Base-by-base conservation (phyloP, 108 stramenopile genomes). In the Schizochytrium sp. region DNA sequence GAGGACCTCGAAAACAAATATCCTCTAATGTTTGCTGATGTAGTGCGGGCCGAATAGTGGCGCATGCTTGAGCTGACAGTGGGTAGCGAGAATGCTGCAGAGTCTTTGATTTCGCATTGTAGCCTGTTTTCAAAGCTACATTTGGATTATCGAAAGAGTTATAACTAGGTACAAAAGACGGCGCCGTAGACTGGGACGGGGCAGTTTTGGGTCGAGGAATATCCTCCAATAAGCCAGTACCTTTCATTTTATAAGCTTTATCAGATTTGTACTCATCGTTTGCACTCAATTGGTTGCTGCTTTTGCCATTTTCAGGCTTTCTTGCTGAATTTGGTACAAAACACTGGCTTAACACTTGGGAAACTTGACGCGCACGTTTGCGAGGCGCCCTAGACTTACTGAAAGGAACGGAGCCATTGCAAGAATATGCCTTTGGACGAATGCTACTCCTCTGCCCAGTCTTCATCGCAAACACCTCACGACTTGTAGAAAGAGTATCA, bases 71-170 rank as follows among this genome's bases (percentile, higher is more conserved):
- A 19, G 76, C 47, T 10, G 50, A 19, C 15, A 83, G 76, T 13
- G 76, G 76, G 28, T 83, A 83, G 49, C 76, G 8, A 1, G 47
- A 49, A 5, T 49, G 76, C 50, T 83, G 50, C 76, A 83, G 2
- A 1, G 50, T 19, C 50, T 83, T 83, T 13, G 76, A 83, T 1
- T 17, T 47, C 1, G 76, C 17, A 0, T 49, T 53, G 47, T 38
- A 83, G 5, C 76, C 76, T 7, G 38, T 17, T n/a, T 28, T 2
- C 5, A 83, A 0, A 38, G 76, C n/a, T n/a, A 50, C 53, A 17
- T 1, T 83, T 0, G 76, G 76, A n/a, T 17, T 55, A 5, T 19
- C 28, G 15, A 55, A 55, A 49, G 53, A 49, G 76, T 17, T 17
- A 17, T 60, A 17, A n/a, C 59, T n/a, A 19, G 59, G 59, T 19